These are phyloP conservation scores for Trametes cubensis DNA, from an alignment of 768 basidiomycete species.

Conservation along the genomic window DNA sequence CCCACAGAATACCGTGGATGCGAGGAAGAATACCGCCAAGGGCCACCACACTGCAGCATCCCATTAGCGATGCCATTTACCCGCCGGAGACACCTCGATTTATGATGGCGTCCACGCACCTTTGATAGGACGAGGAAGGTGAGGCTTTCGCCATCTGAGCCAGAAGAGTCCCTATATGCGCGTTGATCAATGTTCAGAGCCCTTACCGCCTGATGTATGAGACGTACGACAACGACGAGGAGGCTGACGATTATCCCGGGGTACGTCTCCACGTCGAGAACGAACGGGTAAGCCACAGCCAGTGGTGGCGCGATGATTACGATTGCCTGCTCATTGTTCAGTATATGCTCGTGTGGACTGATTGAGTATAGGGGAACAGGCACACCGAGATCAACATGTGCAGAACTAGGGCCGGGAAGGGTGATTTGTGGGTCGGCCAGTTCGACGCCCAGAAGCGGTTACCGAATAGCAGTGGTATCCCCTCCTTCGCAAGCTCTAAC, in stretches of 20 bases:
- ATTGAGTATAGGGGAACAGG: too few species aligned
- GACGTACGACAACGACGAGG: constrained; percentile 52
- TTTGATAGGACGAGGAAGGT: constrained; percentile 54
- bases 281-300: constrained; percentile 58
- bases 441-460: constrained; percentile 64
- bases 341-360: too few species aligned
- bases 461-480: constrained; percentile 58
- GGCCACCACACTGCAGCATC: constrained; percentile 51
- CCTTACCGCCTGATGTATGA: too few species aligned
- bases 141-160: constrained; percentile 53
- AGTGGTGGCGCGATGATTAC: constrained; percentile 58
- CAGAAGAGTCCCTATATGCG: constrained; percentile 51
- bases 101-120: constrained; percentile 28
- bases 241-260: constrained; percentile 57
- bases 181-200: too few species aligned
- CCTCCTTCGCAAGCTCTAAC: constrained; percentile 57
- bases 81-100: too few species aligned
- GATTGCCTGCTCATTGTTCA: constrained; percentile 38
- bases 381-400: constrained; percentile 17
- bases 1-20: constrained; percentile 52
- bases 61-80: too few species aligned
- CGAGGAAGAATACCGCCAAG: constrained; percentile 56
- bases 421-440: constrained; percentile 59
- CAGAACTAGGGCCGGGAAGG: constrained; percentile 55
- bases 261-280: constrained; percentile 57